Evolutionary conservation across 164 flowering plant genomes (phyloP), one percentile per base, ranked within the genome.

Genomic region (Tetrastigma voinierianum): DNA sequence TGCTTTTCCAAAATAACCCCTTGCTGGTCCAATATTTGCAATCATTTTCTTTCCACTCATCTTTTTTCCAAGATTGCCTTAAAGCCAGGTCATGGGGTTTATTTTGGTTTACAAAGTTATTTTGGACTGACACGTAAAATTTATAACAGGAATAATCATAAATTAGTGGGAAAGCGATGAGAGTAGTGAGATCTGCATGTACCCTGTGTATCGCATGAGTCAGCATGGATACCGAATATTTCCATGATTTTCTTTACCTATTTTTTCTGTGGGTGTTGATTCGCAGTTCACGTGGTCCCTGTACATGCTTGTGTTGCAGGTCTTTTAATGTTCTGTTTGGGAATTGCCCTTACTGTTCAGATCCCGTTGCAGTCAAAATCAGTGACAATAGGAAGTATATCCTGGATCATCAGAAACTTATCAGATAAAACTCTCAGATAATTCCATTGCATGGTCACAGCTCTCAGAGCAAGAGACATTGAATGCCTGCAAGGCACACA

Each of bases 291-390:
- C n/a, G n/a, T 61, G 45, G 18, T 59, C 67, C 16, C 3, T 20
- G 17, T 62, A 46, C 15, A 19, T 62, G 49, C 65, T 59, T 64
- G 13, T 61, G 7, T 64, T 82, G 81, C 85, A 91, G 97, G 82
- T 88, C 94, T 62, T 92, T 83, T 57, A 76, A 87, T 78, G 92
- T 86, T 67, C 75, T 90, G 40, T 92, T 88, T 78, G 97, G 97
- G 55, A 84, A 79, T 59, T 92, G 97, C 46, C 96, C 97, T 8
- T 92, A 92, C 75, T 90, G 96, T 71, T 90, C 89, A 7, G 90
- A 82, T 44, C 94, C 91, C 18, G 82, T 92, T 67, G 97, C 96
- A 10, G 86, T 90, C 63, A 90, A 84, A 76, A 64, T 80, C 52
- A 74, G 68, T n/a, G n/a, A 63, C 64, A 51, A 52, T 12, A n/a